These are phyloP conservation scores for Nymphaea colorata DNA, from an alignment of 164 flowering plant species.

Conservation along the genomic window DNA sequence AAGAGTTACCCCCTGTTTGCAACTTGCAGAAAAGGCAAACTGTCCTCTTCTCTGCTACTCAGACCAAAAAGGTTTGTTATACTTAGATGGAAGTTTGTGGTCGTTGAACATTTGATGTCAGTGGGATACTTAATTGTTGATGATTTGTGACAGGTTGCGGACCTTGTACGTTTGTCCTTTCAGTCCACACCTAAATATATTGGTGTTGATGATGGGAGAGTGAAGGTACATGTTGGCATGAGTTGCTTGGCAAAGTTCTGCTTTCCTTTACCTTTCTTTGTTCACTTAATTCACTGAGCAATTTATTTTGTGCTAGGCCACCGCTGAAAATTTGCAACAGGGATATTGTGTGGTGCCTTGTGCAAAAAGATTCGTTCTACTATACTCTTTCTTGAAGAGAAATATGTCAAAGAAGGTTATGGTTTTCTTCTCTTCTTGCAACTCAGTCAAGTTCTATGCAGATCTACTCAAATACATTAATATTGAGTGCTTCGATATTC, in stretches of 20 bases:
- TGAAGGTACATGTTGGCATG: constrained; percentile 31
- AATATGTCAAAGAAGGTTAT: constrained; percentile 82
- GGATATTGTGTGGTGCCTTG: constrained; percentile 81
- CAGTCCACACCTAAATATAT: constrained; percentile 58
- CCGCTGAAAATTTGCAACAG: constrained; percentile 81
- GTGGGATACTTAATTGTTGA: neutral
- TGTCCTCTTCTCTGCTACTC: constrained; percentile 95
- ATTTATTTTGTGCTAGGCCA: constrained; percentile 32
- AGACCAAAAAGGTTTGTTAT: constrained; percentile 68
- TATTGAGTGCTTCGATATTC: constrained; percentile 70
- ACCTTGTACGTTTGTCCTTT: constrained; percentile 84
- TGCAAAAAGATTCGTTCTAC: constrained; percentile 59
- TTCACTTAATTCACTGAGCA: neutral
- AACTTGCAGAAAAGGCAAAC: constrained; percentile 78
- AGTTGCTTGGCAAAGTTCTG: neutral
- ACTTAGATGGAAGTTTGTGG: neutral
- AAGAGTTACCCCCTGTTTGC: neutral
- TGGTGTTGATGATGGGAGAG: constrained; percentile 93
- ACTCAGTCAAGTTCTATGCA: constrained; percentile 80
- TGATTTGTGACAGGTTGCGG: constrained; percentile 58
- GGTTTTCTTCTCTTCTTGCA: constrained; percentile 95
- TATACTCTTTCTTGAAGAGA: constrained; percentile 79
- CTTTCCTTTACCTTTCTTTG: neutral
- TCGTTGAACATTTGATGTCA: neutral
- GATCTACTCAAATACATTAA: constrained; percentile 75